Evolutionary conservation across 371 early-diverging fungal genomes (phyloP), one percentile per base, ranked within the genome.

Genomic region (Mucor velutinosus): DNA sequence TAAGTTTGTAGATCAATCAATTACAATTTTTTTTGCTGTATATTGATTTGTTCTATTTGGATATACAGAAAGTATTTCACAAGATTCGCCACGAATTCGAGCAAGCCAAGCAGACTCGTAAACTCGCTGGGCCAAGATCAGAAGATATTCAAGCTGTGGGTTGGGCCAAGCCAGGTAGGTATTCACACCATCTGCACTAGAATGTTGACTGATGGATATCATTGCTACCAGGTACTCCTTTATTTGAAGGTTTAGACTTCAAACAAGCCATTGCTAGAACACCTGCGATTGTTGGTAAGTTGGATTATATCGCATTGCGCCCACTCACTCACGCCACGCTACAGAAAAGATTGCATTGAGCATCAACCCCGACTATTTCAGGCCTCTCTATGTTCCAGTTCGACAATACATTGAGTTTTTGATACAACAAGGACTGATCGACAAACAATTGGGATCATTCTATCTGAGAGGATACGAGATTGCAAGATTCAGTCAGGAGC

Each of bases 201-300:
- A 51, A 6, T 7, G 5, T 3, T 51, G 19, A 12, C 56, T 57
- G 58, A 57, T 57, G 6, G 2, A 33, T 25, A 53, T 25, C 23
- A 53, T n/a, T n/a, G 3, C 51, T 7, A 25, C 23, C 12, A 82
- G 80, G 73, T 15, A 72, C 83, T 2, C 73, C 75, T 27, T 51
- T 77, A 15, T 83, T 80, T 71, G 87, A 87, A 51, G 83, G 75
- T 39, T 80, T 89, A 0, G 85, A 88, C 63, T 91, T 90, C 68
- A 84, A 87, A 58, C 82, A 86, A 11, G 88, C 89, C 2, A 83
- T 89, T 72, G 72, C 87, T 21, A 84, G 87, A 69, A 89, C 93
- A 8, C 81, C 89, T 29, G 79, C 81, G 10, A 78, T 89, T 29
- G 82, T 92, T 39, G 88, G 89, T 86, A 81, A 65, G 69, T 15